Evolutionary conservation across 176 grass and related monocot genomes (phyloP), one percentile per base, ranked within the genome.

Genomic region (Oropetium thomaeum): DNA sequence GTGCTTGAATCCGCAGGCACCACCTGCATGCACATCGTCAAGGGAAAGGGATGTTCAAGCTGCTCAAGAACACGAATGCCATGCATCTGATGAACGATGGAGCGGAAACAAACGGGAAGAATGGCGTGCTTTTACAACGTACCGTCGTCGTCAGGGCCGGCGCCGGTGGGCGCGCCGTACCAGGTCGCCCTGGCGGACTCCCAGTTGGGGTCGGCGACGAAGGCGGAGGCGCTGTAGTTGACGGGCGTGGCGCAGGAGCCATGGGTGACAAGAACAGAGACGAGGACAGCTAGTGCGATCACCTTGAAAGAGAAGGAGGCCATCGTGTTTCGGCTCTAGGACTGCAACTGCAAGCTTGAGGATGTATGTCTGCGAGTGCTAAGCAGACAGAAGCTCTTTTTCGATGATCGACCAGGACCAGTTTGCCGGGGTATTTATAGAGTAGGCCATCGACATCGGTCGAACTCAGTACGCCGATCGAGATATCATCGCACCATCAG

Each of bases 101-200:
- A 19, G 15, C 23, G 19, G 4, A 23, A 67, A 30, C 15, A 34
- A 19, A 8, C 19, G 4, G 58, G 41, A n/a, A n/a, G 13, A 41
- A 35, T 27, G 31, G 32, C 51, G 10, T 30, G 9, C 1, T 8
- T 32, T 0, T 47, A 32, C 23, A 37, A 58, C 78, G 3, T 83
- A 88, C 80, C 85, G 25, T 81, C 55, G 75, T 89, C 90, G n/a
- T 81, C 39, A 0, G 83, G 84, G 27, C 90, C 90, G 47, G 81
- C 86, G 22, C 90, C 90, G 31, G 33, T 74, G 28, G 90, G 87
- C 7, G 71, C 74, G 13, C 90, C 90, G 38, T 93, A 93, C 90
- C 90, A 93, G 32, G 90, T 93, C n/a, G 90, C 90, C 62, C 70
- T 68, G 34, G 86, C 86, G 0, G 68, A 34, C 22, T 73, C 41